Evolutionary conservation across 139 green algal genomes (phyloP).

Genomic region (Tetraselmis chui): DNA sequence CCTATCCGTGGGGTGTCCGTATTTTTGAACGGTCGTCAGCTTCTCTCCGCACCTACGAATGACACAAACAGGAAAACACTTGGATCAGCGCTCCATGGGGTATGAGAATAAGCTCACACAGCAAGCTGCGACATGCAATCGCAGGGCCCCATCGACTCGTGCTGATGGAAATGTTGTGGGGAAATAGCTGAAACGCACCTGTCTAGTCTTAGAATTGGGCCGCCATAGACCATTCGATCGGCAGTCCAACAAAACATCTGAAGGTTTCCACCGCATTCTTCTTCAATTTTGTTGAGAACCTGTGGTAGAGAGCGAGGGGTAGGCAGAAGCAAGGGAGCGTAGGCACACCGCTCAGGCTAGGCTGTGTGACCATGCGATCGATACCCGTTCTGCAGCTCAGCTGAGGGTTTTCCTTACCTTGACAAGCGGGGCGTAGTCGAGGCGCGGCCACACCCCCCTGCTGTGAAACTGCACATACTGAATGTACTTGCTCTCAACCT

Average conservation of each 20-base stretch:
- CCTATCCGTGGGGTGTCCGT: conserved; percentile 32
- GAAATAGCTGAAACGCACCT: neutral
- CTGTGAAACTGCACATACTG: conserved; percentile 45
- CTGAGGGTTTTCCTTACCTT: neutral
- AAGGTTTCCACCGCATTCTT: neutral
- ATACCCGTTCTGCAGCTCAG: no score
- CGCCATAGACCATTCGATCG: conserved; percentile 34
- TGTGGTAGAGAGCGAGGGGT: no score
- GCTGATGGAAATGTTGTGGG: neutral
- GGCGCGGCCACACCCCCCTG: conserved; percentile 40
- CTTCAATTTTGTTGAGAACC: conserved; percentile 48
- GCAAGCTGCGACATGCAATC: no score
- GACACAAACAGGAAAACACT: no score
- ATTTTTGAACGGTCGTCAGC: conserved; percentile 47
- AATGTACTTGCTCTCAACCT: conserved; percentile 65
- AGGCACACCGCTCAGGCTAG: no score
- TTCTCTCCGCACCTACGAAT: conserved; percentile 8
- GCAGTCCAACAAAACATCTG: neutral
- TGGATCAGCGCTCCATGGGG: no score
- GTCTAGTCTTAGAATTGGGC: conserved; percentile 52
- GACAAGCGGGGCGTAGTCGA: conserved; percentile 50
- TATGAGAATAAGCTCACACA: no score
- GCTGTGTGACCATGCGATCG: no score
- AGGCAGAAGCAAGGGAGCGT: no score
- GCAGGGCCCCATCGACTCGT: no score